Evolutionary conservation across 1,284 basidiomycete species (phyloP).

Genomic region (Hypsizygus ulmarius): DNA sequence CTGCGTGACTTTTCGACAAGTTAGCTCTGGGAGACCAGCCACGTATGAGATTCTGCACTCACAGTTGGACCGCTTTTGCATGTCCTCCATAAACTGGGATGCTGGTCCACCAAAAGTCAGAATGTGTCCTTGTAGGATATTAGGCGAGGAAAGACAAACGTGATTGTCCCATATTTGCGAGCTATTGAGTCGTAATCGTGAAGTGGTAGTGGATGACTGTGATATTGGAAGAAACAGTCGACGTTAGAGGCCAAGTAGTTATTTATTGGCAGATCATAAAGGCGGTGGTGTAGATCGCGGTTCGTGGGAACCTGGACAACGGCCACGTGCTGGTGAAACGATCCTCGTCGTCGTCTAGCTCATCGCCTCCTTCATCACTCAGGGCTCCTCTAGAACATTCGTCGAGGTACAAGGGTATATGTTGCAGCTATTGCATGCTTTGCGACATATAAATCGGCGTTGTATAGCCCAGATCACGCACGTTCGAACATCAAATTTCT

Average conservation of each 20-base stretch:
- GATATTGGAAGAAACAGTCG: neutral
- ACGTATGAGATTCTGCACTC: slow-evolving; percentile 29
- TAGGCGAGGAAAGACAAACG: slow-evolving; percentile 45
- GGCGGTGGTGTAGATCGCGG: too few relatives aligned
- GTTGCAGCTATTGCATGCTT: too few relatives aligned
- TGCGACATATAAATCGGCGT: too few relatives aligned
- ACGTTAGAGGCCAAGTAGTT: slow-evolving; percentile 1
- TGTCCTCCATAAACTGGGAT: slow-evolving; percentile 92
- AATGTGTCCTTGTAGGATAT: neutral
- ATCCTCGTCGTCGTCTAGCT: too few relatives aligned
- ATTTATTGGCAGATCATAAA: too few relatives aligned
- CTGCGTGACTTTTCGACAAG: slow-evolving; percentile 71
- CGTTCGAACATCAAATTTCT: too few relatives aligned
- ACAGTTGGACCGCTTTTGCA: slow-evolving; percentile 93
- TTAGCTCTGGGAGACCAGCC: neutral
- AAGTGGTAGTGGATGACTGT: neutral
- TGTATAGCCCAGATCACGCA: too few relatives aligned
- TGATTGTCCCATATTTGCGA: slow-evolving; percentile 65
- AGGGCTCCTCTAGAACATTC: too few relatives aligned
- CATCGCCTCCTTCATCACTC: too few relatives aligned
- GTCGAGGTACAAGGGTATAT: too few relatives aligned
- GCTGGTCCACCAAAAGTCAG: slow-evolving; percentile 39
- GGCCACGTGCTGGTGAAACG: too few relatives aligned
- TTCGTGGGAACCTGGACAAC: too few relatives aligned
- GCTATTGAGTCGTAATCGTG: slow-evolving; percentile 3